These are phyloP conservation scores for Daldinia concentrica DNA, from an alignment of 495 filamentous ascomycete species.

Conservation along the genomic window DNA sequence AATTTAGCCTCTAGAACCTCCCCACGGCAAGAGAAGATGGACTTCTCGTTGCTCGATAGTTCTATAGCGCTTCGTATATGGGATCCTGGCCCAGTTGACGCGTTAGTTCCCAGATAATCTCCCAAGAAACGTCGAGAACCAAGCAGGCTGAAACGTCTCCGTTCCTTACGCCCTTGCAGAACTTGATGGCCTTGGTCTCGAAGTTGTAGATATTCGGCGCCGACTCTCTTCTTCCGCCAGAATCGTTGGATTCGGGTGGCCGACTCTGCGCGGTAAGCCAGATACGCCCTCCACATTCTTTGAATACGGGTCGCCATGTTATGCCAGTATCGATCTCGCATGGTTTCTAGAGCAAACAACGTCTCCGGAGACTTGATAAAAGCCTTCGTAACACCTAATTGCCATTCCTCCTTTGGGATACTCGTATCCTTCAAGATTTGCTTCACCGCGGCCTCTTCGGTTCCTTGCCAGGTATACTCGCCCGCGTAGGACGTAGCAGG, in stretches of 20 bases:
- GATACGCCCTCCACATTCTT: conserved; percentile 94
- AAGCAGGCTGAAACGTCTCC: conserved; percentile 86
- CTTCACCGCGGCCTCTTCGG: conserved; percentile 84
- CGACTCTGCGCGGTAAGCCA: conserved; percentile 90
- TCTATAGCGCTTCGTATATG: conserved; percentile 78
- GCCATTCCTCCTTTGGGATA: conserved; percentile 94
- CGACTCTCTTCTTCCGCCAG: conserved; percentile 91
- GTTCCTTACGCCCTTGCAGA: conserved; percentile 85
- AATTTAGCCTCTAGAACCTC: conserved; percentile 93
- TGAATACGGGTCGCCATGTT: conserved; percentile 99
- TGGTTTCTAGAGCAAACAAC: conserved; percentile 94
- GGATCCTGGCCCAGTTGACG: conserved; percentile 81
- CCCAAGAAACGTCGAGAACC: conserved; percentile 93
- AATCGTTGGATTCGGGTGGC: conserved; percentile 93
- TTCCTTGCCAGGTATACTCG: conserved; percentile 95
- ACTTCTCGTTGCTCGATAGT: conserved; percentile 69
- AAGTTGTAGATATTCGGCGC: conserved; percentile 84
- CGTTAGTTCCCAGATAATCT: conserved; percentile 90
- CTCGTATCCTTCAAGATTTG: conserved; percentile 96
- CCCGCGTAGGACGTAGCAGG: conserved; percentile 95
- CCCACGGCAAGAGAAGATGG: conserved; percentile 88
- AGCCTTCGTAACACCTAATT: conserved; percentile 95
- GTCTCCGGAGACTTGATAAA: conserved; percentile 99
- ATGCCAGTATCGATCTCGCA: conserved; percentile 98
- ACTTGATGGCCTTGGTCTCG: conserved; percentile 90